Conservation (phyloP, 169 alveolate species). For the Cryptosporidium canis region DNA sequence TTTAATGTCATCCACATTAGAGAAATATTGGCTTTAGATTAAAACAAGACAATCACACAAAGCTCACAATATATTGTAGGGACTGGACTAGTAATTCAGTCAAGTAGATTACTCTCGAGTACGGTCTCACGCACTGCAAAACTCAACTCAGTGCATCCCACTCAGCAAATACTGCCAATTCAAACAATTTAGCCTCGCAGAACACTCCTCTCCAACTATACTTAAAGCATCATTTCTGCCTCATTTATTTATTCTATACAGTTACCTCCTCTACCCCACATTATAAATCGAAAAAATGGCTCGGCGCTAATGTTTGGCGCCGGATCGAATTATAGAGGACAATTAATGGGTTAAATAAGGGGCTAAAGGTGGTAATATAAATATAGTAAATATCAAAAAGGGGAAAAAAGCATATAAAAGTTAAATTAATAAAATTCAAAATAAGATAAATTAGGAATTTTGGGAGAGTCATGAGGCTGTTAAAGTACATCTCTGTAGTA, state of each 20-base stretch:
- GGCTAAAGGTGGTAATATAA: background rate
- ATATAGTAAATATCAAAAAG: background rate
- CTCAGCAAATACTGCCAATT: too few species aligned
- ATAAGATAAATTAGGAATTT: background rate
- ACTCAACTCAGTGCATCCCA: too few species aligned
- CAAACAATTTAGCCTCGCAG: too few species aligned
- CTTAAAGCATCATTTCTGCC: too few species aligned
- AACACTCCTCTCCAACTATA: too few species aligned
- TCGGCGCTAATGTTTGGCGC: background rate
- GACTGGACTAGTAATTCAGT: too few species aligned
- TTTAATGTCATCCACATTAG: too few species aligned
- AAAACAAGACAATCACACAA: too few species aligned
- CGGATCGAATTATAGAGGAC: constrained; percentile 31
- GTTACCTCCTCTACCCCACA: background rate
- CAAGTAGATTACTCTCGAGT: too few species aligned
- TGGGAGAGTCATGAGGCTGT: background rate
- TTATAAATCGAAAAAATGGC: background rate
- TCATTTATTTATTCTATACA: background rate
- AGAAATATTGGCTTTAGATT: too few species aligned
- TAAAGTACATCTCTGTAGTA: background rate
- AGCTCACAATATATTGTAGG: too few species aligned
- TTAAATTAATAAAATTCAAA: background rate
- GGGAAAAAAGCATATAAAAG: background rate
- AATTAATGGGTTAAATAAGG: background rate
- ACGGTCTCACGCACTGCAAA: too few species aligned